These are phyloP conservation scores for Glonium stellatum DNA, from an alignment of 495 filamentous ascomycete species.

Conservation along the genomic window DNA sequence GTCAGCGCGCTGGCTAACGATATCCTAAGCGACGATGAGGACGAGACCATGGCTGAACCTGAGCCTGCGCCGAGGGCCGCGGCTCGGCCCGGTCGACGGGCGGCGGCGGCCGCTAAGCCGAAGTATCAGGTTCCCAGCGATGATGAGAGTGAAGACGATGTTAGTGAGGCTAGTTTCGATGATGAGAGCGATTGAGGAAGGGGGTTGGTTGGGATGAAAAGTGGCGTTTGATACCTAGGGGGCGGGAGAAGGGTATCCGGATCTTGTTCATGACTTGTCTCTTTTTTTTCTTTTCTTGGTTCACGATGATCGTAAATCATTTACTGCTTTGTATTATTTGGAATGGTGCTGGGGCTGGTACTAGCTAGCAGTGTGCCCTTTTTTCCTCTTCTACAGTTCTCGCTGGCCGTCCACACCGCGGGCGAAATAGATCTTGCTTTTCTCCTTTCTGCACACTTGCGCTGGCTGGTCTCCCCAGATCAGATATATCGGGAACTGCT, in stretches of 20 bases:
- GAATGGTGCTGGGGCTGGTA: too few species aligned
- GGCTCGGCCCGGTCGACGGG: slow-evolving; percentile 47
- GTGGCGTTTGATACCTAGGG: neutral
- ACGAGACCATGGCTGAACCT: slow-evolving; percentile 31
- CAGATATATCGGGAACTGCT: too few species aligned
- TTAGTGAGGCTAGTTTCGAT: slow-evolving; percentile 32
- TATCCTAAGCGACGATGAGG: slow-evolving; percentile 47
- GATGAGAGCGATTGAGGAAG: slow-evolving; percentile 30
- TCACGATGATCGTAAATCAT: too few species aligned
- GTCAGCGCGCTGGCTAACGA: slow-evolving; percentile 51
- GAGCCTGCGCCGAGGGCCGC: slow-evolving; percentile 35
- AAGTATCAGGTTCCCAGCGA: slow-evolving; percentile 49
- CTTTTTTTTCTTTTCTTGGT: neutral
- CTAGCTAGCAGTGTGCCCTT: too few species aligned
- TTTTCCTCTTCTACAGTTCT: too few species aligned
- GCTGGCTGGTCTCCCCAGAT: too few species aligned
- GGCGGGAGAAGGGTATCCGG: neutral
- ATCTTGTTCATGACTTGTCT: neutral
- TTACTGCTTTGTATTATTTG: too few species aligned
- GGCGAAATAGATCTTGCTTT: too few species aligned
- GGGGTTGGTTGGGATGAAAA: neutral
- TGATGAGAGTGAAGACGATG: slow-evolving; percentile 45
- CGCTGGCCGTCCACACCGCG: too few species aligned
- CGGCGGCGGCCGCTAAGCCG: slow-evolving; percentile 42
- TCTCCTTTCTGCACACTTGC: too few species aligned